Evolutionary conservation across 768 basidiomycete species (phyloP), one percentile per base, ranked within the genome.

Genomic region (Cubamyces lactineus): DNA sequence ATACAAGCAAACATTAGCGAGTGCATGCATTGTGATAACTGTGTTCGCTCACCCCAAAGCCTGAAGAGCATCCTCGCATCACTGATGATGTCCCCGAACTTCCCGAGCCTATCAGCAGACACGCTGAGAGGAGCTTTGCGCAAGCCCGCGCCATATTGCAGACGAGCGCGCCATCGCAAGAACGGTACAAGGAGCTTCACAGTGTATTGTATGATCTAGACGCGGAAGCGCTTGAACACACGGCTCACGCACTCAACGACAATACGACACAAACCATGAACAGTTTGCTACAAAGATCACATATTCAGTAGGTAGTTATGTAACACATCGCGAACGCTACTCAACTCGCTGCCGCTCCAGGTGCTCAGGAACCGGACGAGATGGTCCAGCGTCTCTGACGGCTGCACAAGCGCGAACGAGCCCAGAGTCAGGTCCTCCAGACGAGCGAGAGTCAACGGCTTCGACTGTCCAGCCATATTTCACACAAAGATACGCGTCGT

Each of bases 301-400:
- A 19, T 19, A 19, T 23, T 59, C 45, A 57, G 50, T 17, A 48
- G 40, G 7, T 13, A n/a, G 30, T 11, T 6, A 50, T 5, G 52
- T 1, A 23, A 39, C 9, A 5, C n/a, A 30, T 48, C 8, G n/a
- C 42, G 24, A 70, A 70, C 46, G 48, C 58, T 53, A 71, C 68
- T 70, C 56, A 78, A 92, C 92, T 94, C 92, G 84, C 84, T 91
- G 26, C 92, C 92, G 72, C 85, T 88, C 89, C 90, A 93, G 68
- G 91, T 91, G 57, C 88, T 86, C 54, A 94, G 78, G 70, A 85
- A 92, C 69, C 89, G 79, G 41, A 91, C 80, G 9, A 91, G 78
- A 73, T 92, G 91, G 68, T 92, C 81, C 46, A 94, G 72, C 5
- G 81, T 84, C 63, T 86, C 79, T 7, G 88, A 88, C 1, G 85